These are phyloP conservation scores for Linum usitatissimum DNA, from an alignment of 345 rosid species.

Conservation along the genomic window DNA sequence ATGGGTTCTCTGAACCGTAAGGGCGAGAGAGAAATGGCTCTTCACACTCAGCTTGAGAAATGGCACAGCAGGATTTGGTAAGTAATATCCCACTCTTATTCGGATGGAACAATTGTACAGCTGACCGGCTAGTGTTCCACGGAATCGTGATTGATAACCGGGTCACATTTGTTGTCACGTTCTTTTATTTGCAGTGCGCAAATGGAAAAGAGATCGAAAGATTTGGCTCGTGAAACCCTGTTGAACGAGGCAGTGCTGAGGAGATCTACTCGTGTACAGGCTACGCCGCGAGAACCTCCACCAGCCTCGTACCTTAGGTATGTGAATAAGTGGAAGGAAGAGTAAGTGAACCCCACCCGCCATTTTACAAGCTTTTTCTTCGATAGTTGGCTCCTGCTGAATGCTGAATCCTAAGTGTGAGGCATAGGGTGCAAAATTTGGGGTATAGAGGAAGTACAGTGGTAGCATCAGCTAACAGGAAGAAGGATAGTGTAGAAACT, in stretches of 20 bases:
- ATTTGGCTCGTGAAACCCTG: conserved; percentile 40
- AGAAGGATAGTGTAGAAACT: too few relatives aligned
- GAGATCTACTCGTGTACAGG: conserved; percentile 81
- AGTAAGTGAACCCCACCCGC: conserved; percentile 16
- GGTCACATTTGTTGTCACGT: too few relatives aligned
- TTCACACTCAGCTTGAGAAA: conserved; percentile 51
- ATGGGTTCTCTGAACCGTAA: conserved; percentile 72
- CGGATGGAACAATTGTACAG: background rate
- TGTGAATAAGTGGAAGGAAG: conserved; percentile 90
- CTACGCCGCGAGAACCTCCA: conserved; percentile 69
- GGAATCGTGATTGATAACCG: too few relatives aligned
- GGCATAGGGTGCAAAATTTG: too few relatives aligned
- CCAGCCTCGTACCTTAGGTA: conserved; percentile 66
- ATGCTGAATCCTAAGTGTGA: too few relatives aligned
- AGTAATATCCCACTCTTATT: conserved; percentile 11
- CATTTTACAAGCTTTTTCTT: too few relatives aligned
- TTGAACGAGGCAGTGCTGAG: conserved; percentile 74
- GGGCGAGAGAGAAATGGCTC: conserved; percentile 82
- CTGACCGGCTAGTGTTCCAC: background rate
- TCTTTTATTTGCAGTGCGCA: conserved; percentile 35
- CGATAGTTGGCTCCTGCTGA: too few relatives aligned
- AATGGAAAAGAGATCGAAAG: conserved; percentile 64
- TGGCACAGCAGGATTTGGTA: conserved; percentile 64
- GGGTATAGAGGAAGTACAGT: too few relatives aligned
- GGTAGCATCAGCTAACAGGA: too few relatives aligned